These are phyloP conservation scores for Aspergillus sparsus DNA, from an alignment of 495 filamentous ascomycete genomes.

Conservation along the genomic window DNA sequence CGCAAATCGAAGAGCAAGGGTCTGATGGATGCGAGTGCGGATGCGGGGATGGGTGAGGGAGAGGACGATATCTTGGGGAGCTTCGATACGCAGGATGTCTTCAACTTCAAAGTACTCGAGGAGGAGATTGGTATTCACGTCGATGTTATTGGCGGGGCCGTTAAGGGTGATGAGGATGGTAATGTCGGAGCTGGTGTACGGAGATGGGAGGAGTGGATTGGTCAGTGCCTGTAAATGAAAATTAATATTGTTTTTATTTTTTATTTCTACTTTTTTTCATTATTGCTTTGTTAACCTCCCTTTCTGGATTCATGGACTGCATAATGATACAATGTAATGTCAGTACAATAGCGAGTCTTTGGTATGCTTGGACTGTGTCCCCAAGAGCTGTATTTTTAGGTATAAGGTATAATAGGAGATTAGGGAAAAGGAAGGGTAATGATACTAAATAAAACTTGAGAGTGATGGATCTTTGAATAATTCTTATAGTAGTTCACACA, in stretches of 20 bases:
- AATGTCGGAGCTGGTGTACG: constrained; percentile 61
- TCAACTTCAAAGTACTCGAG: constrained; percentile 78
- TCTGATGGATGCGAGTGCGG: constrained; percentile 62
- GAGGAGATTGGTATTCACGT: constrained; percentile 75
- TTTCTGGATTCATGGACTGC: no score
- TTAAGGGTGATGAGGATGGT: constrained; percentile 61
- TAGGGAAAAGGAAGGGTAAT: no score
- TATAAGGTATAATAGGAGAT: no score
- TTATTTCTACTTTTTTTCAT: no score
- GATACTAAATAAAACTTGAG: no score
- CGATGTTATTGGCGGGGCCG: constrained; percentile 76
- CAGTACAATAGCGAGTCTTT: no score
- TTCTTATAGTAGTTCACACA: no score
- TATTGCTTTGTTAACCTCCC: no score
- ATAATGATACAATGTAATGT: no score
- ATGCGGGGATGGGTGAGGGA: constrained; percentile 66
- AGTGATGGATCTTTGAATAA: no score
- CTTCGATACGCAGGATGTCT: constrained; percentile 66
- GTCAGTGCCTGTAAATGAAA: constrained; percentile 50
- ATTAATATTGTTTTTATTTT: background rate
- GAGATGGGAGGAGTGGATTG: constrained; percentile 91
- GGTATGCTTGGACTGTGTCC: no score
- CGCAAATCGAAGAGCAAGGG: constrained; percentile 77
- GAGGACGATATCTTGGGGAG: constrained; percentile 83
- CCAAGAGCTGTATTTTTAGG: no score